A percentile compares a stretch with the other conserved stretches of the same genome.
phyloP scores from a whole-genome alignment of 2,329 filamentous ascomycete genomes.

The Fonsecaea multimorphosa region DNA sequence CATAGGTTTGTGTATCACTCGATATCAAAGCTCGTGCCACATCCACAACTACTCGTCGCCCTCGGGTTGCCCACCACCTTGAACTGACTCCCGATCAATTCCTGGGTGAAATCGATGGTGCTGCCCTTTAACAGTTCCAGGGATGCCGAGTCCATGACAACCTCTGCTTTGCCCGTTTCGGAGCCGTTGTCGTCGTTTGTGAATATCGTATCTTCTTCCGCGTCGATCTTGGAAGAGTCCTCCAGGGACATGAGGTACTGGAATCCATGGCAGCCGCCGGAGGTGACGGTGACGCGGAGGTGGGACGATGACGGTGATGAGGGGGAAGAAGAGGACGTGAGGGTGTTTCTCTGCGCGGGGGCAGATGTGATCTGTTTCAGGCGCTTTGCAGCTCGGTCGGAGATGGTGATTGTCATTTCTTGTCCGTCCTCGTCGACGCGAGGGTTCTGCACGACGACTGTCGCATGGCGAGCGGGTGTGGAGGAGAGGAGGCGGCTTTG shows the following conservation, averaged over 20 bases:
- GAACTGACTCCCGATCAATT: conserved; percentile 93
- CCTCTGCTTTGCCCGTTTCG: conserved; percentile 64
- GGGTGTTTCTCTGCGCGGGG: conserved; percentile 54
- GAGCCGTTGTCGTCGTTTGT: conserved; percentile 45
- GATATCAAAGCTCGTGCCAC: conserved; percentile 96
- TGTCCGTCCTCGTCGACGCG: conserved; percentile 81
- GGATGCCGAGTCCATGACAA: conserved; percentile 87
- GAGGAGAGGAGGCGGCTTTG: conserved; percentile 44
- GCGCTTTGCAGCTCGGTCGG: conserved; percentile 78
- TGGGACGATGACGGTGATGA: conserved; percentile 66
- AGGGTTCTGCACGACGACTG: conserved; percentile 67
- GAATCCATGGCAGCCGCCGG: conserved; percentile 95
- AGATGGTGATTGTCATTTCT: conserved; percentile 83
- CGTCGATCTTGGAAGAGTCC: conserved; percentile 59
- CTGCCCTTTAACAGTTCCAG: conserved; percentile 89
- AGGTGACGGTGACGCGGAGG: conserved; percentile 89
- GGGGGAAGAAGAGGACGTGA: conserved; percentile 48
- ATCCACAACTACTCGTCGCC: conserved; percentile 93
- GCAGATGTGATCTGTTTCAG: conserved; percentile 77
- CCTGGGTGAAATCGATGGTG: conserved; percentile 95
- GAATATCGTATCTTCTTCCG: conserved; percentile 88
- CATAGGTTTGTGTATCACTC: conserved; percentile 56
- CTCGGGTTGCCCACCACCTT: conserved; percentile 93
- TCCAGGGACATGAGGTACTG: conserved; percentile 94
- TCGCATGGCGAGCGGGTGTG: conserved; percentile 45